Base-by-base conservation (phyloP, 2,329 filamentous ascomycete species). In the Aspergillus hiratsukae region DNA sequence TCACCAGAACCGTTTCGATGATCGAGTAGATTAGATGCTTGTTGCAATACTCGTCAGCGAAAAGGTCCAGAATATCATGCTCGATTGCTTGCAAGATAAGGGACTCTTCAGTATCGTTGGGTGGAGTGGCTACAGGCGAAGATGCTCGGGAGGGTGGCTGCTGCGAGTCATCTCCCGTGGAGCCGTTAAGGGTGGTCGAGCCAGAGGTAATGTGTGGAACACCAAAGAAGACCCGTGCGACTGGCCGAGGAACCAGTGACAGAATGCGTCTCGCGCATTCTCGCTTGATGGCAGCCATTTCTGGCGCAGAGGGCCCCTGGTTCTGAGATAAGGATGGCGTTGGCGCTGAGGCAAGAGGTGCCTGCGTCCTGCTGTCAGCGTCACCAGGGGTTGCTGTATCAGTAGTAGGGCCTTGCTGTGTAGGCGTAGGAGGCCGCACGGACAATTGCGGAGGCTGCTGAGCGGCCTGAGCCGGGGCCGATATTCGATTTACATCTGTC, bases 21-120 rank as follows among this genome's bases (percentile, higher is more conserved):
- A 94, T 80, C 48, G 85, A 81, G 69, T 96, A 96, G 64, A 96
- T 78, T 31, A 97, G 78, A 75, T 97, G 91, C 76, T 92, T 95
- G 76, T 99, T 99, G 75, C 91, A 88, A 75, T 96, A 96, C 52
- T 83, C 80, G 73, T 97, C 91, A 17, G 83, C 84, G 63, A 96
- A 87, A 40, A 92, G 79, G 65, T 88, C 85, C 49, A 97, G 79
- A 48, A 91, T 78, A 25, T 78, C 76, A 53, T 81, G 76, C 67
- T 87, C 84, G 61, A 90, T 81, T 64, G 87, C 82, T 58, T 76
- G 73, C 48, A 85, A 73, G 56, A 85, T 78, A 50, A 75, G 76
- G 59, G 77, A 75, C 52, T 83, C 77, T 23, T 81, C 76, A 37
- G 35, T 51, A 19, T 53, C 53, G 40, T 50, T 27, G 28, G 49